phyloP scores from a whole-genome alignment of 2,329 filamentous ascomycete species.

The Penicillium sp. region DNA sequence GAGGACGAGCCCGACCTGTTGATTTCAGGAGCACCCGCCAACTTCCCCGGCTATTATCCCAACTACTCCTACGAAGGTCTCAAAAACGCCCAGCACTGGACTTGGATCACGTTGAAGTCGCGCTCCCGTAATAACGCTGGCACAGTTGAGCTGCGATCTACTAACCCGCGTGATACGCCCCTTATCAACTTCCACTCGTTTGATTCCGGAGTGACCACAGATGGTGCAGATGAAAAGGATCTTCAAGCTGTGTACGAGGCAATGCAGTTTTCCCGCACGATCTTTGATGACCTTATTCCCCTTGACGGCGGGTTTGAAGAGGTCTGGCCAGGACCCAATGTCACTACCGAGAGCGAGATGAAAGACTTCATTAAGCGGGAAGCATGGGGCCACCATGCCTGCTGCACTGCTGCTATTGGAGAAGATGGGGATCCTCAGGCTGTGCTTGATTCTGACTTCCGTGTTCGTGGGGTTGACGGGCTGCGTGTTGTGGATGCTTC shows the following conservation, averaged over 20 bases:
- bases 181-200: slow-evolving; percentile 61
- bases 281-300: slow-evolving; percentile 42
- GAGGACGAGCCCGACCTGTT: slow-evolving; percentile 53
- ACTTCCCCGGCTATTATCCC: slow-evolving; percentile 53
- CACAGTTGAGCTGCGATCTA: slow-evolving; percentile 57
- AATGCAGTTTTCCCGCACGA: slow-evolving; percentile 52
- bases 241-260: slow-evolving; percentile 56
- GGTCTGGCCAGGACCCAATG: slow-evolving; percentile 44
- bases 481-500: slow-evolving; percentile 62
- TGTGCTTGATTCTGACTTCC: slow-evolving; percentile 56
- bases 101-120: slow-evolving; percentile 55
- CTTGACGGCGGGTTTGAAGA: slow-evolving; percentile 46
- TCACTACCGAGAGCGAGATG: slow-evolving; percentile 44
- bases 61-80: slow-evolving; percentile 44
- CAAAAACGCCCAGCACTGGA: slow-evolving; percentile 43
- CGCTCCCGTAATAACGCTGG: slow-evolving; percentile 62
- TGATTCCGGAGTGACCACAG: slow-evolving; percentile 34
- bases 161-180: slow-evolving; percentile 62
- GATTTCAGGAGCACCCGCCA: slow-evolving; percentile 54
- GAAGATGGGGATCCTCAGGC: slow-evolving; percentile 51
- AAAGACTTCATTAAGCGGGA: slow-evolving; percentile 50
- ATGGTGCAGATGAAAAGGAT: slow-evolving; percentile 50
- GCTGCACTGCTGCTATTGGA: slow-evolving; percentile 55
- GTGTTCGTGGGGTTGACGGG: slow-evolving; percentile 54
- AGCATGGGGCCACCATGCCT: slow-evolving; percentile 57